phyloP scores from a whole-genome alignment of 169 alveolate genomes.

The Amoebophrya sp. region DNA sequence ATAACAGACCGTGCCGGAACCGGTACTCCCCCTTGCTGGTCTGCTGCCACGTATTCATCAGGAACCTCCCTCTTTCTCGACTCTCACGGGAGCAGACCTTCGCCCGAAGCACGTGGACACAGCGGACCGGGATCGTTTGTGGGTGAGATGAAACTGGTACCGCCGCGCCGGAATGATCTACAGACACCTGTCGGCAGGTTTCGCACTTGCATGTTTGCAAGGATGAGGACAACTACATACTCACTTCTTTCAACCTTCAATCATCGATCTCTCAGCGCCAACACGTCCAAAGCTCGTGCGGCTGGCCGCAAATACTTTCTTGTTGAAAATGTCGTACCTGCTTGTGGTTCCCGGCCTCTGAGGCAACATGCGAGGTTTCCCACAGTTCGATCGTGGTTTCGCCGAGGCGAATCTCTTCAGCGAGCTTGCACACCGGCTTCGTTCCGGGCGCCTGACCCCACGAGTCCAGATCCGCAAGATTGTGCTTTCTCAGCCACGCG shows the following conservation, averaged over 20 bases:
- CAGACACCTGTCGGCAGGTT: too few species aligned
- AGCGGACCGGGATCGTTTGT: not conserved
- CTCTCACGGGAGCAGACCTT: not conserved
- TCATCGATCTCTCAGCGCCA: too few species aligned
- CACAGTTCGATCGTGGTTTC: not conserved
- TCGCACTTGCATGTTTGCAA: too few species aligned
- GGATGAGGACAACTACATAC: too few species aligned
- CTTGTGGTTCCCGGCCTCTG: too few species aligned
- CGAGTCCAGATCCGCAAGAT: not conserved
- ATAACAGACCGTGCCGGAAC: not conserved
- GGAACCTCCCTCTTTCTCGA: not conserved
- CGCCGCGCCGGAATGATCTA: too few species aligned
- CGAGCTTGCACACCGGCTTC: not conserved
- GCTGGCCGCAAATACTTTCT: too few species aligned
- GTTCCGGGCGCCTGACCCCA: not conserved
- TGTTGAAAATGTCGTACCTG: too few species aligned
- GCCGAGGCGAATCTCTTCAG: not conserved
- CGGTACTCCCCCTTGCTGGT: not conserved
- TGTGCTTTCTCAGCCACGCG: not conserved
- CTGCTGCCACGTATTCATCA: constrained; percentile 20
- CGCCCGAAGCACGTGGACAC: not conserved
- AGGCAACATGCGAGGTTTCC: not conserved
- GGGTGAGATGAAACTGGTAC: too few species aligned
- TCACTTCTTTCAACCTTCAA: too few species aligned
- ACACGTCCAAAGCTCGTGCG: too few species aligned